Evolutionary conservation across 306 rosid species (phyloP), one percentile per base, ranked within the genome.

Genomic region (Leucaena leucocephala): DNA sequence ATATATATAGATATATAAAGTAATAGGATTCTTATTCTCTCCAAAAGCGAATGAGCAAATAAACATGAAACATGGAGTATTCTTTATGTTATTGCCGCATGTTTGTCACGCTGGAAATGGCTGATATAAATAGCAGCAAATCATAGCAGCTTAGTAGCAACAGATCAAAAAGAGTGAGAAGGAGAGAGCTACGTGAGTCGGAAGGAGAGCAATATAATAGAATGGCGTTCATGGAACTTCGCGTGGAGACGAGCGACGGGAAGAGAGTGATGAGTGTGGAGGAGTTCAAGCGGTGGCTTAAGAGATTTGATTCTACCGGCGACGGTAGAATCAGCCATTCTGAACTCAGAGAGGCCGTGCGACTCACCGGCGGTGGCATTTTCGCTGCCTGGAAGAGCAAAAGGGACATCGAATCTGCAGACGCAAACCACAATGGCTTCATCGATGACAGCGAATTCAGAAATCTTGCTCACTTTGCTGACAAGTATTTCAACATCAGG

Each of bases 231-330:
- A 71, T 67, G 40, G 70, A 67, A 22, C 80, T 48, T 11, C 68
- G 61, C 49, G 87, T 67, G 8, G 3, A 7, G 45, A 27, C 27
- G 5, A 48, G 73, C 22, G 82, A 77, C 13, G 80, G 84, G 33
- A 80, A 80, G 79, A 71, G 49, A 3, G 82, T 77, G 77, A 84
- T 84, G 87, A 84, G 82, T 15, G 17, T 81, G 71, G 85, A 84
- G 61, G 80, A 84, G 71, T 81, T 84, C 63, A 80, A 68, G 39
- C 48, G 49, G 44, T 84, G 87, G 87, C 63, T 84, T 59, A 77
- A 22, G 58, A 42, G 65, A 5, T 84, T 84, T 58, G 87, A 80
- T 52, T 1, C 69, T 7, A 65, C 72, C 40, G 52, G 68, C 2
- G 87, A 80, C 14, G 87, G 80, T 3, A 50, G 76, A 72, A 80